Evolutionary conservation across 257 asterid genomes (phyloP).

Genomic region (Solanum pinnatisectum): DNA sequence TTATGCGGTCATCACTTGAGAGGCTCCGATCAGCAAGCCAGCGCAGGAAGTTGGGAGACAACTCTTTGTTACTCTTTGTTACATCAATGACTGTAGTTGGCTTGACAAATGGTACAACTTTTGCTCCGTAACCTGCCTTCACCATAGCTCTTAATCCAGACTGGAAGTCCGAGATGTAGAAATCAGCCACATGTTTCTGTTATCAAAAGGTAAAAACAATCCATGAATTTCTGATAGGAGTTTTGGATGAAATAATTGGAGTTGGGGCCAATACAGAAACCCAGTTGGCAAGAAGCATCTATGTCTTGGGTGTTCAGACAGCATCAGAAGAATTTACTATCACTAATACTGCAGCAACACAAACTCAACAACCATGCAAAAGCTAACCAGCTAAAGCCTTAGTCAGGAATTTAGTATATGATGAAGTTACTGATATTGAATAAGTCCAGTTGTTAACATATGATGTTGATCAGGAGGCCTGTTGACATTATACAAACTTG

Average conservation of each 20-base stretch:
- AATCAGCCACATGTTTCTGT: slow-evolving; percentile 55
- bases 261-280: neutral
- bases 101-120: slow-evolving; percentile 42
- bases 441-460: neutral
- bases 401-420: neutral
- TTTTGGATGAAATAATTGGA: neutral
- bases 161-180: slow-evolving; percentile 51
- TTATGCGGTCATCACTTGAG: slow-evolving; percentile 44
- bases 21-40: slow-evolving; percentile 50
- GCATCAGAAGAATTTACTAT: neutral
- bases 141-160: slow-evolving; percentile 62
- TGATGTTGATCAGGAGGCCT: neutral
- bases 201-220: neutral
- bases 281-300: neutral
- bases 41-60: slow-evolving; percentile 33
- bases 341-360: neutral
- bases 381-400: neutral
- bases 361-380: neutral
- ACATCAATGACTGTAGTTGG: slow-evolving; percentile 34
- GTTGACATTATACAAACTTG: neutral
- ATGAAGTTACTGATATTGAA: neutral
- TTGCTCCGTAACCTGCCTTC: slow-evolving; percentile 58
- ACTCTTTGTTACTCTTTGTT: slow-evolving; percentile 26
- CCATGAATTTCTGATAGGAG: neutral
- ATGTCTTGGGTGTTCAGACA: neutral